Base-by-base conservation (phyloP, 1,284 basidiomycete genomes). In the Pyrrhoderma noxium region DNA sequence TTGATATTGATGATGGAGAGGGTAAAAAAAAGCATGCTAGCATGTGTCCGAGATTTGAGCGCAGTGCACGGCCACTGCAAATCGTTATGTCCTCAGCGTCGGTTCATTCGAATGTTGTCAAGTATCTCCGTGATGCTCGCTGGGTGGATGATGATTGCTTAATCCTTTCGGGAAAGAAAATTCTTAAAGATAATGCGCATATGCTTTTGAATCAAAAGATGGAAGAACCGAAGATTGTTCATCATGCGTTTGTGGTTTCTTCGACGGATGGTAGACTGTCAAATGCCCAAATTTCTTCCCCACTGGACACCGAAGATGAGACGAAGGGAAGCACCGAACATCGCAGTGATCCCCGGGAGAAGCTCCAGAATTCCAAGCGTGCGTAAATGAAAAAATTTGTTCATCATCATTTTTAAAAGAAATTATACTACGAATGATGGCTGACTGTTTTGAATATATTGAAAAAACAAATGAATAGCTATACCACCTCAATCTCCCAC, bases 231-330 rank as follows among this genome's bases (percentile, higher is more conserved):
- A 56, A 60, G n/a, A 63, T 83, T 13, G 56, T 67, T 25, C 84
- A 89, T 60, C 78, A 79, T 53, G 76, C 79, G 44, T 66, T 89
- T 23, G 73, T 86, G 34, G 77, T 85, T 31, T 74, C 73, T 19
- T 66, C 74, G 45, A 31, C 27, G 5, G 66, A 72, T 27, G 74
- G 76, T 14, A 59, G 61, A 21, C 69, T 82, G 44, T 64, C 60
- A 53, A 86, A 86, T 61, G 70, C 82, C 16, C 58, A 53, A 8
- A 48, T 49, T 45, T 46, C 46, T n/a, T 31, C 19, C 14, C 39
- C 22, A 23, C 51, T 47, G 31, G 40, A 34, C 37, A 41, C 47
- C 35, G 46, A 53, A n/a, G 19, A 21, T n/a, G 31, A 38, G 19
- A 42, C 18, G 19, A 36, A 48, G 18, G 46, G 44, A 16, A 42